Percentiles rank a stretch among this genome's conserved stretches.
Evolutionary conservation across 768 basidiomycete species (phyloP).

Genomic region (Cystofilobasidium bisporidii): DNA sequence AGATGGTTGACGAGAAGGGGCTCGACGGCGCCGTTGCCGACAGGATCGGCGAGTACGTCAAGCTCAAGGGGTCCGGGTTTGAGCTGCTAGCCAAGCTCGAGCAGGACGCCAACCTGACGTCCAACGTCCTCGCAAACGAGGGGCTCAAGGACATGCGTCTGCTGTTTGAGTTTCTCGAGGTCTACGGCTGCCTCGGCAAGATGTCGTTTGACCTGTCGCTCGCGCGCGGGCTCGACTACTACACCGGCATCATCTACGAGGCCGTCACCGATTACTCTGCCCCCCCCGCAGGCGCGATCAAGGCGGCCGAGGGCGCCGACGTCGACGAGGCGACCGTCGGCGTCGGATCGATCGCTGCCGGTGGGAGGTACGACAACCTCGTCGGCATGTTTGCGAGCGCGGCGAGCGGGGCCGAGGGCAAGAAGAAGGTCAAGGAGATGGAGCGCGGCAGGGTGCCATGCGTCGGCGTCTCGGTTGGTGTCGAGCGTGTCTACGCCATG

Average conservation of each 20-base stretch:
- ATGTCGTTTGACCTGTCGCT: constrained; percentile 94
- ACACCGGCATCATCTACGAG: constrained; percentile 97
- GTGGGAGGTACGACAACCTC: constrained; percentile 90
- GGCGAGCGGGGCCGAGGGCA: constrained; percentile 55
- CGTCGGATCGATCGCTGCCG: constrained; percentile 98
- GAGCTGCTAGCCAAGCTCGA: constrained; percentile 63
- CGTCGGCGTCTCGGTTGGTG: constrained; percentile 81
- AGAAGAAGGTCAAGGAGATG: constrained; percentile 40
- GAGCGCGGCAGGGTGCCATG: constrained; percentile 56
- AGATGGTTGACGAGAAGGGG: constrained; percentile 95
- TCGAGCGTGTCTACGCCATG: constrained; percentile 86
- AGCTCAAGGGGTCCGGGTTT: constrained; percentile 74
- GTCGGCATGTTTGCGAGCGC: constrained; percentile 75
- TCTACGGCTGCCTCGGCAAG: constrained; percentile 74
- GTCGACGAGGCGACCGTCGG: constrained; percentile 81
- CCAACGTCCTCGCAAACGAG: constrained; percentile 63
- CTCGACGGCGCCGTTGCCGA: constrained; percentile 71
- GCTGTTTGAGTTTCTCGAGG: constrained; percentile 69
- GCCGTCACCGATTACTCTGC: constrained; percentile 88
- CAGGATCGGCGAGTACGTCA: constrained; percentile 93
- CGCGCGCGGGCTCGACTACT: constrained; percentile 96
- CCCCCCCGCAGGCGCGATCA: constrained; percentile 40
- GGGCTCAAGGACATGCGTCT: constrained; percentile 79
- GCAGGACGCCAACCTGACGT: constrained; percentile 54
- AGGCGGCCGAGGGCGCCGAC: constrained; percentile 52